These are phyloP conservation scores for Fusarium hainanense DNA, from an alignment of 2,329 filamentous ascomycete species.

Conservation along the genomic window DNA sequence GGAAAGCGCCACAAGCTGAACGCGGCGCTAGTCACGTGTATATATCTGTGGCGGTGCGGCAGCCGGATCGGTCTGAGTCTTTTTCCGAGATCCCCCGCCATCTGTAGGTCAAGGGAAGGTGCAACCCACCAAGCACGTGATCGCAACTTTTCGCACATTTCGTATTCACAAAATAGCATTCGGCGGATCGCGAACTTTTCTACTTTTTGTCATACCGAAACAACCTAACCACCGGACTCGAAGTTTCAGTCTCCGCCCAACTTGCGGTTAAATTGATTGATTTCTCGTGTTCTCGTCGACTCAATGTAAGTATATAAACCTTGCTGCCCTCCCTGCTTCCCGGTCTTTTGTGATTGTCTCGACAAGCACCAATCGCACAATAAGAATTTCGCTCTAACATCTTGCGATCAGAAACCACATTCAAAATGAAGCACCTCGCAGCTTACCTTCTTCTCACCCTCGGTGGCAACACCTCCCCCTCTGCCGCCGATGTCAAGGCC, in stretches of 20 bases:
- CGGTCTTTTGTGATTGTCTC: background rate
- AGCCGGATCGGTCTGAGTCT: conserved; percentile 1
- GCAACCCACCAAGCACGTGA: conserved; percentile 15
- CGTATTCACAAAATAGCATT: conserved; percentile 24
- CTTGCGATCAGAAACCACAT: conserved; percentile 50
- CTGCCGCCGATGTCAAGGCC: conserved; percentile 83
- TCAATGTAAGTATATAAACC: conserved; percentile 51
- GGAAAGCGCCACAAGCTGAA: conserved; percentile 39
- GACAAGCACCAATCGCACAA: conserved; percentile 9
- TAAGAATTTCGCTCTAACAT: conserved; percentile 38
- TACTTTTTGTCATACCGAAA: conserved; percentile 47
- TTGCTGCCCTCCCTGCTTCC: background rate
- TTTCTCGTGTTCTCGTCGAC: conserved; percentile 79
- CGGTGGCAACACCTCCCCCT: conserved; percentile 90
- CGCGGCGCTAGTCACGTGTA: conserved; percentile 18
- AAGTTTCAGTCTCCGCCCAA: conserved; percentile 99
- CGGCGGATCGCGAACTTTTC: conserved; percentile 45
- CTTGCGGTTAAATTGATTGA: conserved; percentile 99
- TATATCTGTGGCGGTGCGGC: conserved; percentile 38
- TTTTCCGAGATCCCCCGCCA: conserved; percentile 39
- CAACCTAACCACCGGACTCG: conserved; percentile 73
- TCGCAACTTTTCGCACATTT: background rate
- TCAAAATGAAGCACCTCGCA: conserved; percentile 99
- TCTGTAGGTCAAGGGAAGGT: conserved; percentile 5
- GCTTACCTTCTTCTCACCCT: conserved; percentile 98